Conservation (phyloP, 2,329 filamentous ascomycete genomes). For the Periconia sp. region DNA sequence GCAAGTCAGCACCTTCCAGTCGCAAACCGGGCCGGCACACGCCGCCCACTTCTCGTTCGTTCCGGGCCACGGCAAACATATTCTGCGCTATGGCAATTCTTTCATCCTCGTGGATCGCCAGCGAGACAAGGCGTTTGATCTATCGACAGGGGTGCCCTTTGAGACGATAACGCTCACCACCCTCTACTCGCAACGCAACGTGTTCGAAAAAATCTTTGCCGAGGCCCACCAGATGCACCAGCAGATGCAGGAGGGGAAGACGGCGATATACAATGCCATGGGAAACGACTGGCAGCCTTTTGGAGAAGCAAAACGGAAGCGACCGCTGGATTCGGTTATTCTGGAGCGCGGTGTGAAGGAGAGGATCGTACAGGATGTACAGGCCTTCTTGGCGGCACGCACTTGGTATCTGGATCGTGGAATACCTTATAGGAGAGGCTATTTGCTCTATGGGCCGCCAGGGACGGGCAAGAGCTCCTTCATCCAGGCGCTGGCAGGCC, state of each 20-base stretch:
- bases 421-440: constrained; percentile 88
- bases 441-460: constrained; percentile 84
- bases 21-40: constrained; percentile 67
- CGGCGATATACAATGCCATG: constrained; percentile 83
- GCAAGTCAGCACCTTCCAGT: constrained; percentile 65
- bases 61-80: constrained; percentile 85
- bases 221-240: constrained; percentile 82
- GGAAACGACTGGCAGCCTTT: constrained; percentile 84
- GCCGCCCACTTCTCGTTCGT: constrained; percentile 84
- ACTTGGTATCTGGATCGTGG: constrained; percentile 94
- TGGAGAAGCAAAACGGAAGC: constrained; percentile 80
- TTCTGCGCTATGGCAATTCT: constrained; percentile 82
- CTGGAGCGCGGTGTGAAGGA: constrained; percentile 83
- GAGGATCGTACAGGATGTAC: constrained; percentile 75
- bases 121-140: constrained; percentile 80
- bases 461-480: constrained; percentile 95
- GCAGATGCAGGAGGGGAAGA: constrained; percentile 86
- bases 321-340: constrained; percentile 85
- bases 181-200: constrained; percentile 81
- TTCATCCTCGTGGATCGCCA: constrained; percentile 87
- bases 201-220: constrained; percentile 87
- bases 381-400: constrained; percentile 76
- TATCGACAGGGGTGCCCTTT: constrained; percentile 83
- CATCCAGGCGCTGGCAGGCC: constrained; percentile 91
- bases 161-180: constrained; percentile 93